phyloP scores from a whole-genome alignment of 345 rosid species.

The Salix udensis region DNA sequence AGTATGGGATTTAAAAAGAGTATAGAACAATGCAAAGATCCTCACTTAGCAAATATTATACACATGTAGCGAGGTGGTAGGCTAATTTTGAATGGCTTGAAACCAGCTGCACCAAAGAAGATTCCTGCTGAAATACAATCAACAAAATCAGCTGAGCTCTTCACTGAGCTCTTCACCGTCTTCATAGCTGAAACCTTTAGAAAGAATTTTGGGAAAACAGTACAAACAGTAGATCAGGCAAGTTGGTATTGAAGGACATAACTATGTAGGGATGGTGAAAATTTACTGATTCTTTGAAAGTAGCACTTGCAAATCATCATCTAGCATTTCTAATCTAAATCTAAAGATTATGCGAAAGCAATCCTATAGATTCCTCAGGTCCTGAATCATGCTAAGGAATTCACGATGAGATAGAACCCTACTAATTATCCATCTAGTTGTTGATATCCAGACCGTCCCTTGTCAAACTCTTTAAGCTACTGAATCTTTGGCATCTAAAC shows the following conservation, averaged over 20 bases:
- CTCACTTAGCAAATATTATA: neutral
- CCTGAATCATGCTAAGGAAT: neutral
- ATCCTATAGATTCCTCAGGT: neutral
- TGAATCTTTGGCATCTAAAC: neutral
- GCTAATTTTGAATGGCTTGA: neutral
- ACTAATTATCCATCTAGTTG: neutral
- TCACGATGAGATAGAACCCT: neutral
- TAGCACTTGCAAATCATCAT: neutral
- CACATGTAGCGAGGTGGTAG: neutral
- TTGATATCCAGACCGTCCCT: neutral
- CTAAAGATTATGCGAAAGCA: neutral
- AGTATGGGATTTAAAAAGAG: neutral
- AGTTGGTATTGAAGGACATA: neutral
- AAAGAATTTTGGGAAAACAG: neutral
- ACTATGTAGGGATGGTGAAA: neutral
- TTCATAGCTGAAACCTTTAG: neutral
- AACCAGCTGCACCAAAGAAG: neutral
- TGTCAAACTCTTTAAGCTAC: neutral
- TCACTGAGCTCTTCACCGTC: neutral
- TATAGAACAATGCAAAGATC: neutral
- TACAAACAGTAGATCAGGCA: neutral
- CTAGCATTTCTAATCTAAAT: neutral
- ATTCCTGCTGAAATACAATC: slow-evolving; percentile 4
- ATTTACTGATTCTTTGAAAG: neutral
- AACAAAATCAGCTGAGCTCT: neutral